Percentiles rank a stretch among this genome's conserved stretches.
Evolutionary conservation across 768 basidiomycete genomes (phyloP).

Genomic region (Podaxis pistillaris): DNA sequence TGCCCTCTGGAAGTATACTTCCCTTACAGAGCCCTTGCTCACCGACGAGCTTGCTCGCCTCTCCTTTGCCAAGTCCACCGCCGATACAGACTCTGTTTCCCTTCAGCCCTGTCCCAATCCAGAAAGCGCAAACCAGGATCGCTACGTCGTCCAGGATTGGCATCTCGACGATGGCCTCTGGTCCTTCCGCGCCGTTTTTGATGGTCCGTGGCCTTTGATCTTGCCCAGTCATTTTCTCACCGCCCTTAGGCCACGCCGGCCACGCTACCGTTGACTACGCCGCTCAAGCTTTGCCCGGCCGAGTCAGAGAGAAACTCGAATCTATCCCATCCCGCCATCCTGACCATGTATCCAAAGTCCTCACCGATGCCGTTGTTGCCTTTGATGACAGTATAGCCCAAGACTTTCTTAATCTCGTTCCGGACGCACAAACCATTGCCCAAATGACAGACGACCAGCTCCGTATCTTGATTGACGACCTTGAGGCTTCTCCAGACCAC

Average conservation of each 20-base stretch:
- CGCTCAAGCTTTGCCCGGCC: constrained; percentile 29
- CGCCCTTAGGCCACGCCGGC: constrained; percentile 40
- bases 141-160: constrained; percentile 42
- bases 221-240: background rate
- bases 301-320: constrained; percentile 27
- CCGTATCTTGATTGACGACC: constrained; percentile 39
- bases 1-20: constrained; percentile 33
- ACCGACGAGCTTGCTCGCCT: constrained; percentile 40
- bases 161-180: constrained; percentile 35
- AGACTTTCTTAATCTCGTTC: constrained; percentile 42
- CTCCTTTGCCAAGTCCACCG: constrained; percentile 29
- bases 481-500: constrained; percentile 26
- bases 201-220: constrained; percentile 32
- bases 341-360: constrained; percentile 27
- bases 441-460: constrained; percentile 39
- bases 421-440: constrained; percentile 29
- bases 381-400: constrained; percentile 38
- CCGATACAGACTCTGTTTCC: constrained; percentile 37
- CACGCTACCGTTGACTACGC: constrained; percentile 46
- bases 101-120: constrained; percentile 48
- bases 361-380: constrained; percentile 33
- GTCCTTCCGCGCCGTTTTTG: constrained; percentile 46
- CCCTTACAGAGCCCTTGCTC: constrained; percentile 40
- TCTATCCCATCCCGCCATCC: constrained; percentile 14
- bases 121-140: constrained; percentile 42